Percentiles rank a stretch among this genome's conserved stretches.
These are phyloP conservation scores for Trametes punicea DNA, from an alignment of 768 basidiomycete genomes.

Conservation along the genomic window DNA sequence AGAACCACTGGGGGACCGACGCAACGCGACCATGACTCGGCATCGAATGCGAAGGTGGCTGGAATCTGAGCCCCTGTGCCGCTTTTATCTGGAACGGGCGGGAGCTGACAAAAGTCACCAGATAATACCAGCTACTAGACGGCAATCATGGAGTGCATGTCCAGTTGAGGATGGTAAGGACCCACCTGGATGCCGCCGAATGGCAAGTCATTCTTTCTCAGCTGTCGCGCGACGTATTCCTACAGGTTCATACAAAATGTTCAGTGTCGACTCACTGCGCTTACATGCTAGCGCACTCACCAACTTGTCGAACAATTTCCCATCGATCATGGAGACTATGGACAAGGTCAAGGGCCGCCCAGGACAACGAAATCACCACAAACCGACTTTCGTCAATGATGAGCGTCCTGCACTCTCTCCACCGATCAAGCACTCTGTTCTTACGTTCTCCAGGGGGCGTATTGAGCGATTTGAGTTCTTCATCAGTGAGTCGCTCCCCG, in stretches of 20 bases:
- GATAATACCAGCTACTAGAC: constrained; percentile 66
- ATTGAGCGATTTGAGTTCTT: constrained; percentile 1
- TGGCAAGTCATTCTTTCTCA: constrained; percentile 52
- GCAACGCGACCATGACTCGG: constrained; percentile 65
- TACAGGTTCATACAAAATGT: constrained; percentile 22
- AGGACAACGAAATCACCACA: not conserved
- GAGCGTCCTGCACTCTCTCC: constrained; percentile 59
- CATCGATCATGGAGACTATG: constrained; percentile 85
- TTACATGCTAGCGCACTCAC: constrained; percentile 34
- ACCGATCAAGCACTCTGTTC: constrained; percentile 48
- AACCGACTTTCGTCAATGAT: constrained; percentile 80
- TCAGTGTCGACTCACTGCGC: not conserved
- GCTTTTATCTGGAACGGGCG: constrained; percentile 62
- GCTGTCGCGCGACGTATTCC: constrained; percentile 58
- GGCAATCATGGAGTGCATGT: too few species aligned
- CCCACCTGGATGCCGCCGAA: constrained; percentile 86
- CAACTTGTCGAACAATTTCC: constrained; percentile 75
- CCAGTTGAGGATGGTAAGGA: not conserved
- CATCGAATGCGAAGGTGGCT: constrained; percentile 77
- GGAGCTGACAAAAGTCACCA: constrained; percentile 90
- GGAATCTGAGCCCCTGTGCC: constrained; percentile 41
- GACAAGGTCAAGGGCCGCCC: not conserved
- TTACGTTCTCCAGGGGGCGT: not conserved
- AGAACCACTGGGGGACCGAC: constrained; percentile 55
- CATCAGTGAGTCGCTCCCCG: not conserved